Evolutionary conservation across 768 basidiomycete species (phyloP), one percentile per base, ranked within the genome.

Genomic region (Agaricus sinodeliciosus): DNA sequence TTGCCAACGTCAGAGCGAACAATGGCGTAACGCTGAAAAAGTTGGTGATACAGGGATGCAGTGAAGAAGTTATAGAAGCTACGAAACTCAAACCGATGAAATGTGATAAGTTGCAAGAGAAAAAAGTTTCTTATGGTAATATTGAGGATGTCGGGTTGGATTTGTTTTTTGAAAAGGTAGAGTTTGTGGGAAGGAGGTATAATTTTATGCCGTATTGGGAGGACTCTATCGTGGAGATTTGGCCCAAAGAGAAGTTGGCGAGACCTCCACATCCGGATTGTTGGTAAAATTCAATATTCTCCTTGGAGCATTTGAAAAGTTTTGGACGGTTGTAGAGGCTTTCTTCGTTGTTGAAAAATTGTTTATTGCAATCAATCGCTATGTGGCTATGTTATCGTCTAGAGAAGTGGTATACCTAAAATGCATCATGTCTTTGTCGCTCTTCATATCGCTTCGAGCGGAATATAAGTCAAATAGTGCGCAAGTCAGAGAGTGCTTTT

Each of bases 1-100:
- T 53, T 13, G 51, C 51, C 9, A 53, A 53, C 25, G 44, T 46
- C 5, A 35, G 51, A 34, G 51, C 44, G 6, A 53, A 53, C 31
- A 53, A 53, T n/a, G 51, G 51, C 7, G 51, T 53, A 4, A 25
- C 25, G 39, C 22, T 53, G 43, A 53, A 53, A 25, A 53, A 31
- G 44, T 44, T 53, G 36, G 51, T 53, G 0, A 40, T 53, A 15
- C 44, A 53, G 37, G 51, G 51, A 12, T 53, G 43, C 15, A 16
- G 16, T n/a, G 37, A 39, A 7, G 37, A 39, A 16, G 37, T 39
- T 13, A n/a, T 15, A 16, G 15, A 5, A 12, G 16, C 15, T n/a
- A 9, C 37, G 37, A 39, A 13, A 13, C 12, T 12, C 15, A 6
- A 39, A 39, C 37, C 37, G 15, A 12, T n/a, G 37, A 16, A 6